phyloP scores from a whole-genome alignment of 805 yeast species.

The Debaryomyces maramus region DNA sequence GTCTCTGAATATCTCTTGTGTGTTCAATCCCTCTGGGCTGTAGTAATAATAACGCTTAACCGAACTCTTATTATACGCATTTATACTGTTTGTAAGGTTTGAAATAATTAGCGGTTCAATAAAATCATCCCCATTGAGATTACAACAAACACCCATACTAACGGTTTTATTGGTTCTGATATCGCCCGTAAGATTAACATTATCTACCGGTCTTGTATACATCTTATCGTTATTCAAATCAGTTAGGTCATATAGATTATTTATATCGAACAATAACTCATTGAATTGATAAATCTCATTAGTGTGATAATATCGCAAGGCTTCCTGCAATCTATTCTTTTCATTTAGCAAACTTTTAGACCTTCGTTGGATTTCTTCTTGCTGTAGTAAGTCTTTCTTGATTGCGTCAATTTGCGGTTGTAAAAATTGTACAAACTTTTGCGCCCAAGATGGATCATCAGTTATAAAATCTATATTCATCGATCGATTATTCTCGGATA shows the following conservation, averaged over 20 bases:
- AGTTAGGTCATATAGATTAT: conserved; percentile 10
- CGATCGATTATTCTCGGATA: not conserved
- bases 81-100: conserved; percentile 9
- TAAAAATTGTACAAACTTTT: conserved; percentile 5
- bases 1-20: conserved; percentile 14
- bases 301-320: conserved; percentile 9
- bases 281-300: conserved; percentile 22
- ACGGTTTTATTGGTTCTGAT: conserved; percentile 10
- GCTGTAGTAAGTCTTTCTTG: conserved; percentile 11
- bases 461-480: not conserved
- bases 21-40: conserved; percentile 20
- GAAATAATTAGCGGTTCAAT: conserved; percentile 22
- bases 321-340: conserved; percentile 10
- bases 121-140: conserved; percentile 20
- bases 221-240: conserved; percentile 5
- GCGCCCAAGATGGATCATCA: conserved; percentile 6
- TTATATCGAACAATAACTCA: conserved; percentile 19
- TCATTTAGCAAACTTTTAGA: conserved; percentile 13
- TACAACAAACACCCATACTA: conserved; percentile 22
- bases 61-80: conserved; percentile 1
- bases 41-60: conserved; percentile 11
- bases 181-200: conserved; percentile 8
- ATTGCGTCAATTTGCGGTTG: conserved; percentile 10
- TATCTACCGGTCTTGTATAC: conserved; percentile 2
- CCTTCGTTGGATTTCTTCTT: conserved; percentile 9